Evolutionary conservation across 176 grass and related monocot genomes (phyloP), one percentile per base, ranked within the genome.

Genomic region (Avena sativa): DNA sequence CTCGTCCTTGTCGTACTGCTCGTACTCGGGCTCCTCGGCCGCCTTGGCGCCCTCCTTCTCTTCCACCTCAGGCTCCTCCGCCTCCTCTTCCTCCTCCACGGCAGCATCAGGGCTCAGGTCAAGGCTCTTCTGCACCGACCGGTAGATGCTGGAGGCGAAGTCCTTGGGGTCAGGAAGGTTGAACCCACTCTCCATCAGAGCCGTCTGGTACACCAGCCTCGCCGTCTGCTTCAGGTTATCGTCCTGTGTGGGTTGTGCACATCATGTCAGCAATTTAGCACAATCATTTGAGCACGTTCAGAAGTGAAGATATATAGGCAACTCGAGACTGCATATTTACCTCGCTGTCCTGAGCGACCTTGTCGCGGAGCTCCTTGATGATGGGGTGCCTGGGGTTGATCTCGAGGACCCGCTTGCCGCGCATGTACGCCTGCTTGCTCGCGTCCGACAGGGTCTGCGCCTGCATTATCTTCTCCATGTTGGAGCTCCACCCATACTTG

Each of bases 391-490:
- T 83, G 3, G 96, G 92, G 77, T 98, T 98, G 80, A 98, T 96
- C 90, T 98, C 96, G 2, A 98, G 93, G 7, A 96, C 93, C 17
- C 96, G 83, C 81, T 98, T 98, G 49, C 96, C 96, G 0, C 91
- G 89, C 96, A 98, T 98, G 72, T 96, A 96, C 2, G 96, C 96
- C 78, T 98, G 92, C 80, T 96, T 98, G 84, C 83, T 98, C 12
- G 91, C 76, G 81, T 96, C 96, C 0, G 92, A 94, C 0, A 98
- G 89, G 49, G 96, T 94, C 40, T 98, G 96, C 0, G 93, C 82
- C 85, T 96, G 93, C 96, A 98, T 98, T 86, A 96, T 98, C 92
- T 98, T 98, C 90, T 98, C 93, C 96, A 98, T 98, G 85, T 98
- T 98, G 23, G 96, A 79, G 49, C 96, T 98, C 96, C 96, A 98